Conservation (phyloP, 2,329 filamentous ascomycete species). For the Sphaceloma murrayae region DNA sequence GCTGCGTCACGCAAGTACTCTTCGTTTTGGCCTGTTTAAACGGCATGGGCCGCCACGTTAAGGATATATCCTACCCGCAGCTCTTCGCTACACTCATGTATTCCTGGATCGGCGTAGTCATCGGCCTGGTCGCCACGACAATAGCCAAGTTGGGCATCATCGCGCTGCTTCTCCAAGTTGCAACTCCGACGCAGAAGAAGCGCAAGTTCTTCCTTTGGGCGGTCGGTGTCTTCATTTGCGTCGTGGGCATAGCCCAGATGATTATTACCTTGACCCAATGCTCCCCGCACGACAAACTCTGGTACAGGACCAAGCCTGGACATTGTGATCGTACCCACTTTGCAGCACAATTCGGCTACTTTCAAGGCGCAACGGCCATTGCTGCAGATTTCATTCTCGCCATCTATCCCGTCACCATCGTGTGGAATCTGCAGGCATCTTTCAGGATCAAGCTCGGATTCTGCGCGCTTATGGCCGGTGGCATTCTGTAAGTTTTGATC, state of each 20-base stretch:
- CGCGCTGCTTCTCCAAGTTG: constrained; percentile 9
- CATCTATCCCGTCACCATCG: constrained; percentile 14
- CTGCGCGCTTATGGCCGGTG: constrained; percentile 15
- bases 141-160: constrained; percentile 14
- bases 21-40: constrained; percentile 13
- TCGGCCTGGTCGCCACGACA: constrained; percentile 7
- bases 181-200: constrained; percentile 14
- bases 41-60: constrained; percentile 3
- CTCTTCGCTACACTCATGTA: constrained; percentile 5
- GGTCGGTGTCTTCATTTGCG: constrained; percentile 4
- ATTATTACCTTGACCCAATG: constrained; percentile 10
- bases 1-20: constrained; percentile 8
- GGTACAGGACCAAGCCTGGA: constrained; percentile 10
- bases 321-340: constrained; percentile 9
- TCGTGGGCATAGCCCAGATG: constrained; percentile 12
- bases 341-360: constrained; percentile 13
- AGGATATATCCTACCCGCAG: constrained; percentile 2
- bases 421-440: constrained; percentile 15
- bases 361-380: constrained; percentile 11
- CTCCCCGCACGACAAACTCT: constrained; percentile 9
- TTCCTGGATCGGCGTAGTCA: constrained; percentile 14
- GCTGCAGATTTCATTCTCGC: constrained; percentile 10
- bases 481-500: constrained; percentile 5
- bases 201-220: constrained; percentile 10
- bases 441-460: constrained; percentile 7